A percentile compares a stretch with the other conserved stretches of the same genome.
phyloP scores from a whole-genome alignment of 2,329 filamentous ascomycete genomes.

The Teratosphaeria zuluensis region DNA sequence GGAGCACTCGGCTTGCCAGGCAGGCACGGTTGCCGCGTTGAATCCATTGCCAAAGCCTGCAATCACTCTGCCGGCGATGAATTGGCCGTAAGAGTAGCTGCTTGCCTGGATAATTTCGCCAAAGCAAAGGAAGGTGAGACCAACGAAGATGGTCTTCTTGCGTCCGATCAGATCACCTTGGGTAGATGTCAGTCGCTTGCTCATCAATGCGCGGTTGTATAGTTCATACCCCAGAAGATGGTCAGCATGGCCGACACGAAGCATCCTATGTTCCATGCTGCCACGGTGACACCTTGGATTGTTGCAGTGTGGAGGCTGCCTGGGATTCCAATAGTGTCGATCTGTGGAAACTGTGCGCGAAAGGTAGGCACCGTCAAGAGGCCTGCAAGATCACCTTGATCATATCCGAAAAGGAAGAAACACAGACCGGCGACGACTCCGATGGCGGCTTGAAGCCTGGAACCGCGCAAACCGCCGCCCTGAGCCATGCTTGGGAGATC shows the following conservation, averaged over 20 bases:
- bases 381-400: conserved; percentile 35
- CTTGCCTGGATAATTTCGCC: background rate
- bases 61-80: conserved; percentile 42
- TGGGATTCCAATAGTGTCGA: conserved; percentile 17
- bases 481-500: background rate
- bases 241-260: conserved; percentile 34
- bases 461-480: conserved; percentile 19
- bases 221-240: conserved; percentile 43
- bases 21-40: conserved; percentile 42
- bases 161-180: background rate
- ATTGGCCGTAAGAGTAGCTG: conserved; percentile 20
- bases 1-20: conserved; percentile 41
- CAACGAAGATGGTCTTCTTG: background rate
- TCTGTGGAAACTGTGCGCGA: conserved; percentile 30
- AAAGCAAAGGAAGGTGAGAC: background rate
- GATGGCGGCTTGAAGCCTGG: conserved; percentile 33
- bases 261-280: conserved; percentile 32
- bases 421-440: conserved; percentile 36
- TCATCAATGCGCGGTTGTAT: background rate
- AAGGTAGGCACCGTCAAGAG: conserved; percentile 34
- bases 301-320: conserved; percentile 25
- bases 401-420: conserved; percentile 16
- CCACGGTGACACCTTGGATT: conserved; percentile 35
- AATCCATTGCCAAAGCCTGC: conserved; percentile 38
- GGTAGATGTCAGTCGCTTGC: conserved; percentile 9